Percentiles rank a stretch among this genome's conserved stretches.
Evolutionary conservation across 192 early-diverging fungal species (phyloP).

Genomic region (Tieghemiomyces parasiticus): DNA sequence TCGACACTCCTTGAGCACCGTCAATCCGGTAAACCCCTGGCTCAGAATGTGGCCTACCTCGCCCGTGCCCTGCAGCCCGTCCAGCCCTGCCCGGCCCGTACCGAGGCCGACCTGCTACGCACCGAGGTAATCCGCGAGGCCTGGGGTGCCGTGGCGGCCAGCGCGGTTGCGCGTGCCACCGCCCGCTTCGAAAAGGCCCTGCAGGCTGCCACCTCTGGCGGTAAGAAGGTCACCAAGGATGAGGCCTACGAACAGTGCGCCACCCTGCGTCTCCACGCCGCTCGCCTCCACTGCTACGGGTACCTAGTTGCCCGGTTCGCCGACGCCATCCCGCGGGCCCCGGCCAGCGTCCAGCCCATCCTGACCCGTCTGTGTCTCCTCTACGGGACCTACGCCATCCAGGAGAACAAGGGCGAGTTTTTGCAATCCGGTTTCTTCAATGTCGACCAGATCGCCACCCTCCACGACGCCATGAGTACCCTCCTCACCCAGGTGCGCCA

Average conservation of each 20-base stretch:
- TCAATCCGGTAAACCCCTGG: conserved; percentile 62
- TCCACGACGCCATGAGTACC: conserved; percentile 44
- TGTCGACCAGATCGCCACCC: conserved; percentile 47
- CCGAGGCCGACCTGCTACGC: conserved; percentile 29
- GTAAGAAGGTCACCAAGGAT: conserved; percentile 53
- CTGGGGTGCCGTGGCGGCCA: conserved; percentile 67
- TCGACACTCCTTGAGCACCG: conserved; percentile 48
- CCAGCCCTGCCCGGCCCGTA: conserved; percentile 32
- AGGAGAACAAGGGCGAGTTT: conserved; percentile 72
- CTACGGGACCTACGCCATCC: conserved; percentile 71
- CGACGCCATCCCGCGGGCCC: conserved; percentile 50
- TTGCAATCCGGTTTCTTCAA: conserved; percentile 73
- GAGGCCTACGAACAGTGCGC: conserved; percentile 78
- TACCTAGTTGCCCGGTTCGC: conserved; percentile 77
- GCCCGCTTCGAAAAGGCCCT: conserved; percentile 55
- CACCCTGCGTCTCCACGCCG: conserved; percentile 65
- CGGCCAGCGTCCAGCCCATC: conserved; percentile 38
- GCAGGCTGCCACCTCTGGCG: too few species aligned
- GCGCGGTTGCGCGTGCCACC: conserved; percentile 68
- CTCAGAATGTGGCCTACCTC: conserved; percentile 63
- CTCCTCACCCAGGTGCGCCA: conserved; percentile 57
- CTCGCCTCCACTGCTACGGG: conserved; percentile 72
- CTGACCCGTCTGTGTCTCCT: conserved; percentile 58
- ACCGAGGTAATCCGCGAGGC: conserved; percentile 56
- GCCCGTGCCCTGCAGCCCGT: conserved; percentile 33